Evolutionary conservation across 2,329 filamentous ascomycete genomes (phyloP), one percentile per base, ranked within the genome.

Genomic region (Beauveria medogensis): DNA sequence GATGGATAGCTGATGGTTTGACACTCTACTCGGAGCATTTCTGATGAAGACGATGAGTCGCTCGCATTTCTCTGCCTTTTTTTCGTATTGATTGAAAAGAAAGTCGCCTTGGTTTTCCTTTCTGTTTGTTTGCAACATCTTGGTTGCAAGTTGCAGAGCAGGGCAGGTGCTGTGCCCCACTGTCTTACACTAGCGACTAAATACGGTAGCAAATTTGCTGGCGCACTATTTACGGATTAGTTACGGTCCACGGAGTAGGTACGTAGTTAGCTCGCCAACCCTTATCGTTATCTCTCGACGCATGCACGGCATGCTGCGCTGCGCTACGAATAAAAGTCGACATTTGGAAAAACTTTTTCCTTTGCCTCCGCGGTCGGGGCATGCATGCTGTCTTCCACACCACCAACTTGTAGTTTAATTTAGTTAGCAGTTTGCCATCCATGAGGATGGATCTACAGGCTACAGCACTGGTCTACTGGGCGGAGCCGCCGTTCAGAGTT

Each of bases 321-420:
- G 12, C 44, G 30, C 34, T 46, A 20, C 43, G 44, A 58, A 47
- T 41, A 47, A 22, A 26, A 41, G 18, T 24, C 12, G 44, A 18
- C 30, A 14, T 2, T 22, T 30, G 16, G n/a, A 41, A 60, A 60
- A 60, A 48, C 14, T 52, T 55, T 60, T 60, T 26, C n/a, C 10
- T n/a, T n/a, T 52, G 14, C 56, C 59, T 60, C 59, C 59, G 59
- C 22, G 10, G 44, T 60, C 52, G 59, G 59, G 48, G 28, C 55
- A 58, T 26, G 22, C n/a, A 10, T 7, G 26, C 10, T 46, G 53
- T 46, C 53, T 28, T 20, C 44, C 55, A 48, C 46, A 58, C 55
- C 28, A 55, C 30, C 16, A 54, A 55, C 28, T 40, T 37, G 12
- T 5, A 28, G n/a, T 37, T 46, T 18, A n/a, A 37, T 34, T 24